These are phyloP conservation scores for Phytophthora tubulina DNA, from an alignment of 352 stramenopile genomes.

Conservation along the genomic window DNA sequence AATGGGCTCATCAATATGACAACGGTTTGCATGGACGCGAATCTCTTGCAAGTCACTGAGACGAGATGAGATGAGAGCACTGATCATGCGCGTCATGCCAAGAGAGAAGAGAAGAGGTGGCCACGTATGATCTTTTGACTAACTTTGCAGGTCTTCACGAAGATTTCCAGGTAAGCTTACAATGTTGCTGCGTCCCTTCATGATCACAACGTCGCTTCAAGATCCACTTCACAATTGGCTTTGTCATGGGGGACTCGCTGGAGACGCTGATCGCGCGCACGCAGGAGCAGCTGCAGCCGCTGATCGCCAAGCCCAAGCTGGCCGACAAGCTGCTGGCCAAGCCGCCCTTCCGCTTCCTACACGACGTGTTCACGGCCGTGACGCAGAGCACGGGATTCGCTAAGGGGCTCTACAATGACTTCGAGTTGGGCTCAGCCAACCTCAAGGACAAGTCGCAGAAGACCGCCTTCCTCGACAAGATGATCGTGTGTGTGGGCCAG, in stretches of 20 bases:
- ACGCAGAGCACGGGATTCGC: conserved; percentile 88
- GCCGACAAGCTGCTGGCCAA: conserved; percentile 96
- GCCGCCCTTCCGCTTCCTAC: conserved; percentile 97
- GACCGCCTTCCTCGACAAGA: conserved; percentile 87
- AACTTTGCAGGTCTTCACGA: too few relatives aligned
- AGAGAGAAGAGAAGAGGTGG: too few relatives aligned
- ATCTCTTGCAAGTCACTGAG: too few relatives aligned
- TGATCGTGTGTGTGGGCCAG: conserved; percentile 82
- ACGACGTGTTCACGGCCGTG: conserved; percentile 94
- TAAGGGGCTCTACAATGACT: conserved; percentile 84
- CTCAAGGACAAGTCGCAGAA: conserved; percentile 91
- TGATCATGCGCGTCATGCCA: too few relatives aligned
- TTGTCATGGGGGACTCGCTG: conserved; percentile 63
- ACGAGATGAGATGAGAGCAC: too few relatives aligned
- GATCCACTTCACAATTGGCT: neutral
- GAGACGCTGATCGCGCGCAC: conserved; percentile 80
- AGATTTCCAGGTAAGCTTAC: too few relatives aligned
- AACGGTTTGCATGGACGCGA: too few relatives aligned
- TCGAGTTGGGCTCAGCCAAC: conserved; percentile 81
- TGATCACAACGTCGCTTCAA: neutral
- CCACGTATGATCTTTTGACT: too few relatives aligned
- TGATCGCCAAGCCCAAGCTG: conserved; percentile 95
- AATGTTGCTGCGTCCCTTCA: too few relatives aligned
- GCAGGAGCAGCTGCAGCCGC: conserved; percentile 85
- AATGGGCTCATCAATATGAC: neutral